Evolutionary conservation across 306 rosid genomes (phyloP).

Genomic region (Elaeagnus macrophylla): DNA sequence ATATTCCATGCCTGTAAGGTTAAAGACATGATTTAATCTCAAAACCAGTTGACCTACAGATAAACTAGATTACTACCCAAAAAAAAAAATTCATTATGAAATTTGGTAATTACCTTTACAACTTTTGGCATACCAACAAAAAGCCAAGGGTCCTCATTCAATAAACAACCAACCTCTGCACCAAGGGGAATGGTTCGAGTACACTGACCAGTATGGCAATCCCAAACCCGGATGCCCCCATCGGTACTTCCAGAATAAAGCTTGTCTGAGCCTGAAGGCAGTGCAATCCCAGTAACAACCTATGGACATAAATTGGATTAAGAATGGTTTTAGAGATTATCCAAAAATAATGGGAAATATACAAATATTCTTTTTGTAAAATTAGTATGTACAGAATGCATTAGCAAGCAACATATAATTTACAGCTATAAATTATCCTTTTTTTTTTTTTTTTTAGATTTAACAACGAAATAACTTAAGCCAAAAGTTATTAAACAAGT

Average conservation of each 20-base stretch:
- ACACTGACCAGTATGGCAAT: conserved; percentile 37
- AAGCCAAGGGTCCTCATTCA: conserved; percentile 39
- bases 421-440: no score
- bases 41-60: no score
- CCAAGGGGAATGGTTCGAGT: conserved; percentile 18
- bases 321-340: neutral
- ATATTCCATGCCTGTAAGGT: conserved; percentile 42
- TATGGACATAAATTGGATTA: conserved; percentile 10
- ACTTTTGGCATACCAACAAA: conserved; percentile 32
- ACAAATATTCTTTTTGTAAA: neutral
- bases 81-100: neutral
- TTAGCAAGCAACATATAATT: no score
- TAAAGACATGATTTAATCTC: neutral
- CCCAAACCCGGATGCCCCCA: conserved; percentile 38
- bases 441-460: no score
- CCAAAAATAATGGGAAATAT: neutral
- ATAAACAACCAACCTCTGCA: conserved; percentile 29
- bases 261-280: conserved; percentile 26
- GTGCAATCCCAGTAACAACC: conserved; percentile 37
- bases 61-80: no score
- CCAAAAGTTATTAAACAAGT: no score
- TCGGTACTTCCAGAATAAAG: conserved; percentile 38
- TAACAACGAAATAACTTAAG: no score
- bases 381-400: no score
- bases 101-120: conserved; percentile 26